These are phyloP conservation scores for Phialophora verrucosa DNA, from an alignment of 2,329 filamentous ascomycete species.

Conservation along the genomic window DNA sequence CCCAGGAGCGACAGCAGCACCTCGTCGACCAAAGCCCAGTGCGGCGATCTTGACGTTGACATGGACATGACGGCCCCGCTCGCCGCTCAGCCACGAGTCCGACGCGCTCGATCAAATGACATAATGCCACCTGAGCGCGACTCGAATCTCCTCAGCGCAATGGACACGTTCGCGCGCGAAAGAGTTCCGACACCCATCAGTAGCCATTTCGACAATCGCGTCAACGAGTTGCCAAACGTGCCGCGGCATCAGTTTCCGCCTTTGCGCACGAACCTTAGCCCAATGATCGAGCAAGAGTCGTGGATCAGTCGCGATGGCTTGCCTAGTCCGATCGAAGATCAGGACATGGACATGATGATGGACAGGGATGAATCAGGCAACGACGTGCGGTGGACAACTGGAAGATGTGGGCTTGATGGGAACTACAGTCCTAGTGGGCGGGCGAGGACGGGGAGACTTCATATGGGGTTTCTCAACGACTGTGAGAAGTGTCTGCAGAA, in stretches of 20 bases:
- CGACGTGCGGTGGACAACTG: constrained; percentile 13
- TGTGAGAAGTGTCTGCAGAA: constrained; percentile 78
- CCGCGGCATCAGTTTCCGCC: constrained; percentile 37
- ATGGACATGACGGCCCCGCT: constrained; percentile 25
- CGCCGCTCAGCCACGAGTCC: constrained; percentile 17
- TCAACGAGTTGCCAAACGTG: constrained; percentile 29
- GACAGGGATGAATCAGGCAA: constrained; percentile 22
- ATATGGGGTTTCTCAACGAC: constrained; percentile 77
- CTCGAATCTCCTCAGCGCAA: constrained; percentile 23
- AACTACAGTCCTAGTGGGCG: constrained; percentile 24
- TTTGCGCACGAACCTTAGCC: constrained; percentile 36
- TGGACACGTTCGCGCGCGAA: constrained; percentile 30
- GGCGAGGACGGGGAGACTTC: constrained; percentile 59
- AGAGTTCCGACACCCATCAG: constrained; percentile 38
- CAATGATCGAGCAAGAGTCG: constrained; percentile 39
- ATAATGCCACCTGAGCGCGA: constrained; percentile 34
- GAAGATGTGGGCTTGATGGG: constrained; percentile 24
- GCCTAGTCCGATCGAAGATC: constrained; percentile 36
- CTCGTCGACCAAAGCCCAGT: constrained; percentile 22
- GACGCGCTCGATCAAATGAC: constrained; percentile 39
- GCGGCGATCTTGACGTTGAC: constrained; percentile 23
- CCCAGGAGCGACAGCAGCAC: constrained; percentile 22
- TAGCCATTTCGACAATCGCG: constrained; percentile 35
- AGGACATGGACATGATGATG: constrained; percentile 34
- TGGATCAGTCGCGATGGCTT: constrained; percentile 36